Base-by-base conservation (phyloP, 306 rosid species). In the Morella rubra region DNA sequence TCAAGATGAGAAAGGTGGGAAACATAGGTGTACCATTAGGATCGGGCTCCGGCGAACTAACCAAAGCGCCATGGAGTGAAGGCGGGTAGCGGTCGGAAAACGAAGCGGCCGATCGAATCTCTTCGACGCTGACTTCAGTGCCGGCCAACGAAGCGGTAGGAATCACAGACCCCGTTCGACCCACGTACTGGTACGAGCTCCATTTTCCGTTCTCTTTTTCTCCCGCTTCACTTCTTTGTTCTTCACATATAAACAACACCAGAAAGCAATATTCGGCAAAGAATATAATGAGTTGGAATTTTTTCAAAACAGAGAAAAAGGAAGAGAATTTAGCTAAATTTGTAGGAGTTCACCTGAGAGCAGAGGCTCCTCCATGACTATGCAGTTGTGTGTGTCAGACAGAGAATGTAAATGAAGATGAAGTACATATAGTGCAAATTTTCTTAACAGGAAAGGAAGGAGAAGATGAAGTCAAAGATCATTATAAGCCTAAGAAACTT, bases 81-180 rank as follows among this genome's bases (percentile, higher is more conserved):
- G 96, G 95, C 4, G 97, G 97, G 79, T 90, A 95, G 52, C 73
- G 71, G 55, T 89, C 86, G 44, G 96, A 85, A 73, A 88, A 62
- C 67, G 90, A 80, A 50, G 90, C 90, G 7, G 98, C 97, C 24
- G 96, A 90, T 44, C 98, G 85, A 67, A 94, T 92, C 86, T 94
- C 98, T 67, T 89, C 97, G 24, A 94, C 93, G 85, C 92, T 94
- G 75, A 94, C 93, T 72, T 90, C 91, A 73, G 84, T 86, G 51
- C 87, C 98, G 52, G 91, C 89, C 81, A 79, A 69, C 4, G 92
- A 88, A 79, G 91, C 83, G 55, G 87, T 84, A 16, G 96, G 97
- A 11, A 85, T 73, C 68, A 52, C 88, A 46, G 97, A 85, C 22
- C 93, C 97, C 12, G 89, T 67, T 86, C 91, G 77, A 42, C 90